Base-by-base conservation (phyloP, 495 filamentous ascomycete genomes). In the Penicillium silybi region DNA sequence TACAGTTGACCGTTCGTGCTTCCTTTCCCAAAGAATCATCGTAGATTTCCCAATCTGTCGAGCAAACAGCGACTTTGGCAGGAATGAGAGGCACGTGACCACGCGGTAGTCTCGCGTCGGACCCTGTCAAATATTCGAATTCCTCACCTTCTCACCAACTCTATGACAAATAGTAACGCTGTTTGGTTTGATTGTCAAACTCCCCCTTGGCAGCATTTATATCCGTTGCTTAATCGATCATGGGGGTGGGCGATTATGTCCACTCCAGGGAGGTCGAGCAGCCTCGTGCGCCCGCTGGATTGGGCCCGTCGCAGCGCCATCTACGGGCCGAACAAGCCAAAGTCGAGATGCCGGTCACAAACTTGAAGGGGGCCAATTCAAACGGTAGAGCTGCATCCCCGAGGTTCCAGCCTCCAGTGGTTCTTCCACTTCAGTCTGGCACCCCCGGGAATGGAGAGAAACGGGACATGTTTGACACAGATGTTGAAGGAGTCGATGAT, bases 241-340 rank as follows among this genome's bases (percentile, higher is more conserved):
- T 76, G 73, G 71, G 70, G 15, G 73, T 76, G 44, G 73, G 73
- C 41, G 70, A 76, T 48, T 76, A 70, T 60, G 56, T 76, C 55
- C 71, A 72, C 51, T 69, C 70, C 37, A 74, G 64, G 52, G 68
- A 73, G 54, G 65, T 57, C 40, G 65, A 63, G 51, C 68, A 67
- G 39, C 61, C 56, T 55, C 69, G 62, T 52, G 59, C 64, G 32
- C 39, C 61, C 46, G 44, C 59, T 35, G 60, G 56, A 48, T 56
- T 67, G 8, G 54, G 46, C 25, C 46, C 61, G 25, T 66, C 58
- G 27, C 64, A 64, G 50, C 64, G 70, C 45, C 66, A 70, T 44
- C 42, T 62, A 25, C 56, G 71, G 52, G 69, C 68, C 10, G 72
- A 72, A 20, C 66, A 70, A 50, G 68, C 65, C 10, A 70, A 64